Percentiles rank a stretch among this genome's conserved stretches.
These are phyloP conservation scores for Diaporthe sp. DNA, from an alignment of 2,329 filamentous ascomycete genomes.

Conservation along the genomic window DNA sequence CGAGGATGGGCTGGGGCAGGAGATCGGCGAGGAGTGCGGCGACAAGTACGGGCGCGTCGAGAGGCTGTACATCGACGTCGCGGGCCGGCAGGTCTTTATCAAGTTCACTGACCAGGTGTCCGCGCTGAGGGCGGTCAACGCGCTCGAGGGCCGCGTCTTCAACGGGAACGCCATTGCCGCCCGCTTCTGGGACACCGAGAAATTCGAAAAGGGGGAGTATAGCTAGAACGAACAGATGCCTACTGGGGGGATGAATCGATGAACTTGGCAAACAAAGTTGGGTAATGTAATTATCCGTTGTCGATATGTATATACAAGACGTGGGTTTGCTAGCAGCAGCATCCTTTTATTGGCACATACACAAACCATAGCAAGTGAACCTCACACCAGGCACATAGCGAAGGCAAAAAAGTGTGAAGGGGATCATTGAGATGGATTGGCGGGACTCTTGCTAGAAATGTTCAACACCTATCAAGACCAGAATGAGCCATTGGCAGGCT, in stretches of 20 bases:
- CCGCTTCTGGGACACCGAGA: conserved; percentile 84
- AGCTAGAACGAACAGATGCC: conserved; percentile 44
- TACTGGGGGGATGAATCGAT: background rate
- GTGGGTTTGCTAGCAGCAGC: background rate
- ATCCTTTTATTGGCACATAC: background rate
- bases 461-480: conserved; percentile 24
- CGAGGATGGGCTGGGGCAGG: conserved; percentile 82
- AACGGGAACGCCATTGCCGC: conserved; percentile 89
- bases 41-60: conserved; percentile 91
- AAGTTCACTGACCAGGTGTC: conserved; percentile 91
- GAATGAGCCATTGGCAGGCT: background rate
- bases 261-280: conserved; percentile 35
- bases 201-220: conserved; percentile 80
- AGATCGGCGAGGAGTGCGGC: conserved; percentile 94
- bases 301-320: background rate
- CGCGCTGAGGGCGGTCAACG: conserved; percentile 90
- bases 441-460: conserved; percentile 24
- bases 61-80: conserved; percentile 79
- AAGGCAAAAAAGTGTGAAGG: conserved; percentile 1
- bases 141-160: conserved; percentile 88
- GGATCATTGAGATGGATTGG: conserved; percentile 31
- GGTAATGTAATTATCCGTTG: background rate
- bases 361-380: background rate
- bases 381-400: background rate
- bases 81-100: conserved; percentile 83